These are phyloP conservation scores for Diaporthe velutina DNA, from an alignment of 2,329 filamentous ascomycete species.

Conservation along the genomic window DNA sequence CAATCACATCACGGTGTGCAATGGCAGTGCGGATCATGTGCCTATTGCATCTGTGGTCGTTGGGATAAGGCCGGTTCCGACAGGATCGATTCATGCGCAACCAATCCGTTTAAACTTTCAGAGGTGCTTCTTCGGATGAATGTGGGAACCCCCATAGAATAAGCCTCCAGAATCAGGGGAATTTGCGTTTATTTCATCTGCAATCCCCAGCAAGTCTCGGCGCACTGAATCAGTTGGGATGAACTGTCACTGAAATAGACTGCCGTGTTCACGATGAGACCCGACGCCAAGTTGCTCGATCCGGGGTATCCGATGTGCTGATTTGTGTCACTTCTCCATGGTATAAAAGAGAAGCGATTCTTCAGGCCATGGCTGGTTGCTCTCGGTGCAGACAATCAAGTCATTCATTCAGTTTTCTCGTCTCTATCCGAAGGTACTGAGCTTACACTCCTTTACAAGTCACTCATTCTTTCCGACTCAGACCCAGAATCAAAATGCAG, in stretches of 20 bases:
- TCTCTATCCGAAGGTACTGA: not conserved
- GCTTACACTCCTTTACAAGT: constrained; percentile 4
- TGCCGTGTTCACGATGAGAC: not conserved
- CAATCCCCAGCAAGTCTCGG: not conserved
- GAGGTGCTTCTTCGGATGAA: not conserved
- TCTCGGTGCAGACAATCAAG: not conserved
- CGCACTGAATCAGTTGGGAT: constrained; percentile 7
- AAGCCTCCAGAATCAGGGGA: constrained; percentile 16
- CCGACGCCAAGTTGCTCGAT: not conserved
- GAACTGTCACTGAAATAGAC: constrained; percentile 19
- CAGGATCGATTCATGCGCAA: not conserved
- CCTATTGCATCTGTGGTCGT: not conserved
- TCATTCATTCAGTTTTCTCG: not conserved
- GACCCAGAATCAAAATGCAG: not conserved
- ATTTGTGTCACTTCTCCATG: not conserved
- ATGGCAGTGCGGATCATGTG: not conserved
- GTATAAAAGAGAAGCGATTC: not conserved
- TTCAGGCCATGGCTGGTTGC: not conserved
- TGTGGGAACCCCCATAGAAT: not conserved
- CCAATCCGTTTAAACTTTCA: not conserved
- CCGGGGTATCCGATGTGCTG: constrained; percentile 3
- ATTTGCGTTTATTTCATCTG: not conserved
- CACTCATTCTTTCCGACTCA: not conserved
- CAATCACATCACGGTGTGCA: not conserved
- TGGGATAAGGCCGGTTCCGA: too few species aligned